Base-by-base conservation (phyloP, 371 early-diverging fungal species). In the Actinomortierella wolfii region DNA sequence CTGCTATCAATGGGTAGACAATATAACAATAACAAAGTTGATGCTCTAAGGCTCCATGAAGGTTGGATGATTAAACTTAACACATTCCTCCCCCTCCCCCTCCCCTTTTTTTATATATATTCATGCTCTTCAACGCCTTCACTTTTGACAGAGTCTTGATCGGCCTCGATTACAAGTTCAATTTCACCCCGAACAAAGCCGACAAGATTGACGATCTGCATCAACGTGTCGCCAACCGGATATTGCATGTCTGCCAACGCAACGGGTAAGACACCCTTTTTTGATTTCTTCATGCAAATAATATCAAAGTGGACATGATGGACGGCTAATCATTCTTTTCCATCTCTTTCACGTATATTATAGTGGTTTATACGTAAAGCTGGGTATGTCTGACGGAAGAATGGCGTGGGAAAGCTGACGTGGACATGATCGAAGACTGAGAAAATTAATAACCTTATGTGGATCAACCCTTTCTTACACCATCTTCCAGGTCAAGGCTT, bases 111-210 rank as follows among this genome's bases (percentile, higher is more conserved):
- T n/a, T n/a, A n/a, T n/a, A n/a, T n/a, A 34, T 48, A 26, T 45
- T 56, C 0, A 20, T 3, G 13, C 13, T n/a, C 44, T 41, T 11
- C 41, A 25, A 17, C 44, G 7, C 13, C 15, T 54, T 21, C 11
- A 17, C 2, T 54, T 34, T 40, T 6, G 6, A 26, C 29, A 77
- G 77, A 9, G 40, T 71, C 17, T 47, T 66, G 26, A 49, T 85
- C 45, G 83, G 80, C 24, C 58, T 84, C n/a, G 93, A 93, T 62
- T 93, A 93, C 80, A 92, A 90, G 76, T 68, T 89, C 54, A 91
- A 90, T 59, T 93, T 92, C 59, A 78, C 80, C 20, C 84, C 86
- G 18, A 82, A 65, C 17, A 82, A 68, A 65, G 79, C 77, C 28
- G 78, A 62, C 52, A 69, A 58, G 45, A 84, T 84, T 48, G 84